Evolutionary conservation across 441 rosid genomes (phyloP).

Genomic region (Arabidopsis hybrid): DNA sequence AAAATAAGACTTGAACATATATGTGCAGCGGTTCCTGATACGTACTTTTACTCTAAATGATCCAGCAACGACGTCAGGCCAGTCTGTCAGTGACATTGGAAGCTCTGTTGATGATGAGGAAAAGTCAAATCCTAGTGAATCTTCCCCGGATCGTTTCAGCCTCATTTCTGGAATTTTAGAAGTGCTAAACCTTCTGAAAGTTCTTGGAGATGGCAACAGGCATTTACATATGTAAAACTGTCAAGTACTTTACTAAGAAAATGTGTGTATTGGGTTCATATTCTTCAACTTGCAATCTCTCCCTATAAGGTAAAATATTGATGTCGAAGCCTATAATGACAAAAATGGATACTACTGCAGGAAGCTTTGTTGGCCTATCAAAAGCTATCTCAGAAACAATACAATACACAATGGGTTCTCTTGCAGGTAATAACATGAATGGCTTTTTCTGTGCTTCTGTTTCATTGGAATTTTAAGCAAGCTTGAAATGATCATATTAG

Average conservation of each 20-base stretch:
- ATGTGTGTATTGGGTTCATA: slow-evolving; percentile 16
- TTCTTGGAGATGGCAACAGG: slow-evolving; percentile 61
- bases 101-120: slow-evolving; percentile 52
- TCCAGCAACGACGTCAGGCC: slow-evolving; percentile 44
- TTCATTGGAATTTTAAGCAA: background rate
- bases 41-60: slow-evolving; percentile 28
- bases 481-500: slow-evolving; percentile 15
- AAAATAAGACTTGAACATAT: slow-evolving; percentile 29
- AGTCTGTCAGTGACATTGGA: slow-evolving; percentile 45
- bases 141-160: slow-evolving; percentile 40
- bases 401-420: slow-evolving; percentile 65
- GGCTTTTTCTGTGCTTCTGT: background rate
- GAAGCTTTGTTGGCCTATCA: slow-evolving; percentile 56
- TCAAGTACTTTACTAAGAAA: slow-evolving; percentile 49
- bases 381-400: slow-evolving; percentile 59
- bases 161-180: slow-evolving; percentile 51
- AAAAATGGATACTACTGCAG: slow-evolving; percentile 45
- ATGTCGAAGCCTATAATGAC: slow-evolving; percentile 11
- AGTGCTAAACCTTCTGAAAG: slow-evolving; percentile 55
- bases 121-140: slow-evolving; percentile 39
- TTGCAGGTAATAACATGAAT: slow-evolving; percentile 49
- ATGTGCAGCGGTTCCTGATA: slow-evolving; percentile 21
- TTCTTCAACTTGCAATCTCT: slow-evolving; percentile 3
- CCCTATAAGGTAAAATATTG: slow-evolving; percentile 13
- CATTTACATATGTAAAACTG: slow-evolving; percentile 54